Evolutionary conservation across 2,329 filamentous ascomycete species (phyloP), one percentile per base, ranked within the genome.

Genomic region (Colletotrichum sp.): DNA sequence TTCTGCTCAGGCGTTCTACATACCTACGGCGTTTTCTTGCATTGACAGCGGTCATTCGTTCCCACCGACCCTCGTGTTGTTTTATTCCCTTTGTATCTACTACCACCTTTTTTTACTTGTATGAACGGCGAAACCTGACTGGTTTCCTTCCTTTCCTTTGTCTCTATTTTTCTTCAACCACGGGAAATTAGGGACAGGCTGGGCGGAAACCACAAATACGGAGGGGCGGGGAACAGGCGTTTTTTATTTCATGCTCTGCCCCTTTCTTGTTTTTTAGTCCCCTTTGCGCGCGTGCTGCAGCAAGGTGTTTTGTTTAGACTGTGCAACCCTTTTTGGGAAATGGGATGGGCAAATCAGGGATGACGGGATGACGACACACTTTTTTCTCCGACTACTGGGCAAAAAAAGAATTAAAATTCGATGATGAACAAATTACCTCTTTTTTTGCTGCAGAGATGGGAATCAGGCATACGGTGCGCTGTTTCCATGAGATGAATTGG

Each of bases 1-100:
- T 71, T 56, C 13, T 32, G 52, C 48, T 60, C 66, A 43, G 70
- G 74, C 74, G 52, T 76, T 74, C 26, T 55, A 70, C 71, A 76
- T 76, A 76, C 65, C 34, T 66, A 55, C 32, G 74, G 74, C 74
- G 74, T 76, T 73, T 61, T 70, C 30, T 60, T 76, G 71, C 71
- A 76, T 76, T 56, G 58, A 75, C 66, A 76, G 70, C 74, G 71
- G 61, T 70, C 70, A 70, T 75, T 75, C 71, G 30, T 74, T 67
- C 38, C 36, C 26, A 74, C 64, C 34, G 70, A 76, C 43, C 30
- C 66, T 30, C 30, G n/a, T 48, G 16, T 68, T 64, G 43, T 75
- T 67, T 30, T 55, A 65, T 71, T 66, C 52, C 74, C 62, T 76
- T 66, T 76, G 71, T 76, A 75, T 43, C 64, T 73, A 75, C 36